phyloP scores from a whole-genome alignment of 768 basidiomycete species.

The Phaeotremella fagi region DNA sequence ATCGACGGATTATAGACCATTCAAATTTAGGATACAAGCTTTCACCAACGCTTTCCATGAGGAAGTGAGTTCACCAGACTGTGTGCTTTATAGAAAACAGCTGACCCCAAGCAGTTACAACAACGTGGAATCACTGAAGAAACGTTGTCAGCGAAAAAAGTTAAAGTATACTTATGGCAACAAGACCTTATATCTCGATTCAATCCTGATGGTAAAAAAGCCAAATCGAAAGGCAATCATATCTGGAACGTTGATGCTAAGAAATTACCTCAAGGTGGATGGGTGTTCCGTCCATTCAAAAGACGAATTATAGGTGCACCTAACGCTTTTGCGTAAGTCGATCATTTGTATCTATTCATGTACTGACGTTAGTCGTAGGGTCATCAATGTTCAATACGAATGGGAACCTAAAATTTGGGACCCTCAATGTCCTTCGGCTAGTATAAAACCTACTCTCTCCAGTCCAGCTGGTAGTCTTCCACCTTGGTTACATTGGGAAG shows the following conservation, averaged over 20 bases:
- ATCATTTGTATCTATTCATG: background rate
- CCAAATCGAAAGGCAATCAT: conserved; percentile 98
- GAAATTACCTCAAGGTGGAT: conserved; percentile 60
- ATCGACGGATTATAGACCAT: conserved; percentile 92
- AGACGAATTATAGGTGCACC: conserved; percentile 81
- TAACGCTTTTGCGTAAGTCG: conserved; percentile 61
- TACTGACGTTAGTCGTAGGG: conserved; percentile 5
- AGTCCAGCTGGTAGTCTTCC: conserved; percentile 68
- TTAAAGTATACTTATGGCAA: conserved; percentile 89
- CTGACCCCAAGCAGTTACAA: conserved; percentile 57
- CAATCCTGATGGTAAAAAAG: conserved; percentile 98
- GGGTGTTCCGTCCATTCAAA: conserved; percentile 83
- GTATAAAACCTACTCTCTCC: conserved; percentile 69
- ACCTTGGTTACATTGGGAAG: conserved; percentile 83
- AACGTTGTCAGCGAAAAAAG: conserved; percentile 95
- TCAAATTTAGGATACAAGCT: conserved; percentile 98
- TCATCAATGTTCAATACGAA: conserved; percentile 61
- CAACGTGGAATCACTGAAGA: conserved; percentile 84
- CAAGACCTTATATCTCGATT: conserved; percentile 87
- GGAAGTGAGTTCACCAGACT: conserved; percentile 56
- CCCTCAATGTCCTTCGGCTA: conserved; percentile 80
- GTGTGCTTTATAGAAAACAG: conserved; percentile 19
- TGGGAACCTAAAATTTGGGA: conserved; percentile 97
- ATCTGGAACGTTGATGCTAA: conserved; percentile 99
- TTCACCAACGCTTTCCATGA: conserved; percentile 95